These are phyloP conservation scores for Alternaria alternata DNA, from an alignment of 2,329 filamentous ascomycete species.

Conservation along the genomic window DNA sequence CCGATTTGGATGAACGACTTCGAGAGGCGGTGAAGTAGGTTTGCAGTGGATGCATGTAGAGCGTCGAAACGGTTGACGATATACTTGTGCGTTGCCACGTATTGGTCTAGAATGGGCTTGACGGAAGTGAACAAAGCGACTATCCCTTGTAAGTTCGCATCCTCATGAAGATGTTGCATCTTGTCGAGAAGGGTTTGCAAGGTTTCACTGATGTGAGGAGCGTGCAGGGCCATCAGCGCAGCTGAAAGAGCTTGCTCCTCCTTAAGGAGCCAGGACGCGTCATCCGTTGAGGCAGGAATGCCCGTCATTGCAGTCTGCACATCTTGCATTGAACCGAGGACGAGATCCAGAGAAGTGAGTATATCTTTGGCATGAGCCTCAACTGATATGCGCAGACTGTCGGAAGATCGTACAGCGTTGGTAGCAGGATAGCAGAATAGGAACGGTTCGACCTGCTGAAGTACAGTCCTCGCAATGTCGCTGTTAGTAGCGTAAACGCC, in stretches of 20 bases:
- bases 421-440: slow-evolving; percentile 46
- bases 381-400: slow-evolving; percentile 20
- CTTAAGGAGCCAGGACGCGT: slow-evolving; percentile 69
- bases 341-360: slow-evolving; percentile 73
- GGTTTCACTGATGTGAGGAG: slow-evolving; percentile 61
- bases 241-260: slow-evolving; percentile 44
- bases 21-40: slow-evolving; percentile 77
- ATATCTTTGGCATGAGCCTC: slow-evolving; percentile 65
- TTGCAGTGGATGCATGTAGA: slow-evolving; percentile 75
- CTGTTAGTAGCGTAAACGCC: slow-evolving; percentile 29
- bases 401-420: not conserved
- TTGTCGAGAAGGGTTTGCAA: slow-evolving; percentile 56
- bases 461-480: slow-evolving; percentile 37
- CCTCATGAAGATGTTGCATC: slow-evolving; percentile 56
- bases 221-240: slow-evolving; percentile 67
- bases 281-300: slow-evolving; percentile 67
- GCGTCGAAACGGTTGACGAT: slow-evolving; percentile 66
- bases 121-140: slow-evolving; percentile 68
- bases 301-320: slow-evolving; percentile 65
- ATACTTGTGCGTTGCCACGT: slow-evolving; percentile 67
- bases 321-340: slow-evolving; percentile 82
- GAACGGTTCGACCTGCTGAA: slow-evolving; percentile 74
- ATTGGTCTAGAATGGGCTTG: slow-evolving; percentile 78
- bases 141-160: slow-evolving; percentile 55
- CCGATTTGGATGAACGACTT: slow-evolving; percentile 82